These are phyloP conservation scores for Lachnellula hyalina DNA, from an alignment of 2,329 filamentous ascomycete species.

Conservation along the genomic window DNA sequence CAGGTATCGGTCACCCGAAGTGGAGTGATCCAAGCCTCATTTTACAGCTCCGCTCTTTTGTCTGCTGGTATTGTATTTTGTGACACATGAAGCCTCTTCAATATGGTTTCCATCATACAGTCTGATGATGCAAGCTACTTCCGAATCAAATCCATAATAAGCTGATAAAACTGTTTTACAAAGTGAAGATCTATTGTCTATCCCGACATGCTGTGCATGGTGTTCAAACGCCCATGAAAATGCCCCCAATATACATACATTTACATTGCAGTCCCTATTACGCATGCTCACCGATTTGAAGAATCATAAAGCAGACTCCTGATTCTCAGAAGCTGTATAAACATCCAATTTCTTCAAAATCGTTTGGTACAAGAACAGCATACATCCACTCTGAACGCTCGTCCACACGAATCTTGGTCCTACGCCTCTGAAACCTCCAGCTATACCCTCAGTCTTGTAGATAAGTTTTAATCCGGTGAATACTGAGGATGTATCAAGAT, in stretches of 20 bases:
- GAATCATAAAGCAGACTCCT: constrained; percentile 23
- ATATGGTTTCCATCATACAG: no score
- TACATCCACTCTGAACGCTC: constrained; percentile 91
- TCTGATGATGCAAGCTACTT: no score
- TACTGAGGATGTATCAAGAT: constrained; percentile 85
- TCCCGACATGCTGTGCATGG: constrained; percentile 17
- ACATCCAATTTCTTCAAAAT: constrained; percentile 71
- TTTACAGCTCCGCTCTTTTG: no score
- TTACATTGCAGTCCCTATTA: constrained; percentile 18
- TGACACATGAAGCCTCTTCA: no score
- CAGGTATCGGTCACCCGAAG: no score
- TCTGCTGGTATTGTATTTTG: no score
- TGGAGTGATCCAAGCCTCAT: no score
- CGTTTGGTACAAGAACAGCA: constrained; percentile 92
- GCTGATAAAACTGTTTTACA: background rate
- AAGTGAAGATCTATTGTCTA: constrained; percentile 30
- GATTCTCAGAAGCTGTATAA: constrained; percentile 23
- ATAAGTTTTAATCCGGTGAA: constrained; percentile 79
- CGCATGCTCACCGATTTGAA: background rate
- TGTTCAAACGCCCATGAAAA: constrained; percentile 28
- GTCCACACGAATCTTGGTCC: constrained; percentile 94
- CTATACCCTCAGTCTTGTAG: constrained; percentile 82
- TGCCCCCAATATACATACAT: constrained; percentile 22
- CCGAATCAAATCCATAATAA: no score
- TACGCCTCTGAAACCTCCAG: constrained; percentile 90